These are phyloP conservation scores for Camelina hispida DNA, from an alignment of 345 rosid species.

Conservation along the genomic window DNA sequence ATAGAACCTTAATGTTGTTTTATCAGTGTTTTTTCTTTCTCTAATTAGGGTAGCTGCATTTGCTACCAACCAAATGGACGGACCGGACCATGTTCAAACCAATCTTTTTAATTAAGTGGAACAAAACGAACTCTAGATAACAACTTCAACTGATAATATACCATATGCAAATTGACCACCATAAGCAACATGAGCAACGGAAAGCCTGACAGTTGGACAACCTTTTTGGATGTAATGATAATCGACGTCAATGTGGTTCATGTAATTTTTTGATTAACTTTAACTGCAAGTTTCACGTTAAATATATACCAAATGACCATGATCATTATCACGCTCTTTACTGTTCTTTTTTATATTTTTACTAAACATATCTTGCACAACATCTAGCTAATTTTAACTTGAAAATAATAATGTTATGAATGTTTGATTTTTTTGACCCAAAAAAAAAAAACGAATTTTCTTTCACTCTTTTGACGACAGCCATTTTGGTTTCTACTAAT, in stretches of 20 bases:
- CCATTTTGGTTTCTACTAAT: background rate
- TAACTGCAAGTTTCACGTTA: background rate
- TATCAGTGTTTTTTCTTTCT: background rate
- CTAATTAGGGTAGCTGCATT: background rate
- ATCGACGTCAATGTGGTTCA: background rate
- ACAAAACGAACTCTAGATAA: background rate
- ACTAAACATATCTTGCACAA: background rate
- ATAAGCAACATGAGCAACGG: background rate
- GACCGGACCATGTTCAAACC: conserved; percentile 2
- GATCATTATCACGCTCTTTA: background rate
- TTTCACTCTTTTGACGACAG: background rate
- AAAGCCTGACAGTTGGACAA: background rate
- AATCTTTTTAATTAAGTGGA: background rate
- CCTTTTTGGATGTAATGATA: background rate
- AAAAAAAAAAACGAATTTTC: background rate
- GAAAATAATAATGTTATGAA: no score
- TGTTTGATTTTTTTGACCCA: background rate
- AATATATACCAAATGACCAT: background rate
- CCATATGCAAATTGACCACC: background rate
- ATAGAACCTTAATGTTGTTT: conserved; percentile 32
- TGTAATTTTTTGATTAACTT: background rate
- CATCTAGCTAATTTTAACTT: background rate
- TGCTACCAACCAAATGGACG: background rate
- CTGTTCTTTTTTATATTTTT: background rate
- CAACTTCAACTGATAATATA: background rate